Evolutionary conservation across 148 eudicot genomes (phyloP), one percentile per base, ranked within the genome.

Genomic region (Cornus florida): DNA sequence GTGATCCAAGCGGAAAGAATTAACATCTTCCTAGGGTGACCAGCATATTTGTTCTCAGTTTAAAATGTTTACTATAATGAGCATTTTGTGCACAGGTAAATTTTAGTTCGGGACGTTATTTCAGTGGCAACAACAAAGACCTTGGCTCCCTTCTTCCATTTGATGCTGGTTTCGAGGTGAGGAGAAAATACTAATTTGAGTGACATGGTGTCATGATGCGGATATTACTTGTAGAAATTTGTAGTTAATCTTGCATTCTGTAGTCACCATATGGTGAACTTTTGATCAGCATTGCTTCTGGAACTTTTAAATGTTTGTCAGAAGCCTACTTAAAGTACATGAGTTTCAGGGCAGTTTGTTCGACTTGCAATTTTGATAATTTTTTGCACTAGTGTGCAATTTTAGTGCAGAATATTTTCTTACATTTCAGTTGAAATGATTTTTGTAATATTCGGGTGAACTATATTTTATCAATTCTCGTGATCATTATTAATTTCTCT

Each of bases 111-210:
- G 98, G 99, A 10, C 88, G 91, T 78, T 95, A 95, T 77, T 95
- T 93, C 78, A 82, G 91, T 82, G 94, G 90, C 77, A 89, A 76
- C 48, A 83, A 72, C 76, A 74, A 81, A 39, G 93, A 92, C 50
- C 67, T 86, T 67, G 78, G 81, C 70, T 77, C 90, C 66, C 87
- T 66, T 19, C 97, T 95, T 79, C 99, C 99, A 77, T 92, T 91
- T 84, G 93, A 95, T 86, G 97, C 97, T 82, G 99, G 99, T 57
- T 95, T 95, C 77, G 99, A 95, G 98, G 99, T 95, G 66, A 12
- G 80, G 41, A 69, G 38, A 66, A 23, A 62, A 31, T 68, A 48
- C 78, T 46, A 60, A 72, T 48, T 1, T 62, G 79, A n/a, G 3
- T 48, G 33, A 73, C 35, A 31, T 76, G 6, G 33, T 66, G 60